A percentile compares a stretch with the other conserved stretches of the same genome.
phyloP scores from a whole-genome alignment of 2,329 filamentous ascomycete species.

The Leptographium lundbergii region DNA sequence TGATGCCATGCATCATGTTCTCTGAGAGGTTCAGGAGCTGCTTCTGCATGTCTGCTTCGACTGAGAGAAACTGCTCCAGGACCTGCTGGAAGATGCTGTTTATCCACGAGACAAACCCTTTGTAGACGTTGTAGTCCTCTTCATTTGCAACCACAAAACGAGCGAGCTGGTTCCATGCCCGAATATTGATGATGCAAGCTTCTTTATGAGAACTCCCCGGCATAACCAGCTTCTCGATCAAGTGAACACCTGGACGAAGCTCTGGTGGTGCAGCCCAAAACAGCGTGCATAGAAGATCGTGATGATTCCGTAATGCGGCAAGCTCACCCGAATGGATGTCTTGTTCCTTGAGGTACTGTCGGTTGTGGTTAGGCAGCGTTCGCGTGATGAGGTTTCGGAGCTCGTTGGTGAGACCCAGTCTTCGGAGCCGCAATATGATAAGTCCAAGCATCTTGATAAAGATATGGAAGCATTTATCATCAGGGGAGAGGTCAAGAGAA shows the following conservation, averaged over 20 bases:
- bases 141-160: conserved; percentile 41
- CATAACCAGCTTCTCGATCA: conserved; percentile 46
- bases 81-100: conserved; percentile 44
- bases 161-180: conserved; percentile 50
- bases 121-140: conserved; percentile 27
- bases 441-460: conserved; percentile 52
- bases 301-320: conserved; percentile 53
- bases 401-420: conserved; percentile 38
- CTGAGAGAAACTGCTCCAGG: conserved; percentile 43
- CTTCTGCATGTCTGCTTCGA: conserved; percentile 41
- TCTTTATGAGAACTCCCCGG: conserved; percentile 52
- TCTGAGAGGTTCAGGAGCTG: conserved; percentile 38
- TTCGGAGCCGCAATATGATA: conserved; percentile 38
- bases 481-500: conserved; percentile 34
- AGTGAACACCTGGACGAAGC: conserved; percentile 36
- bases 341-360: conserved; percentile 51
- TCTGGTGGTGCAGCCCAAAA: conserved; percentile 50
- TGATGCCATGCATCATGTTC: conserved; percentile 29
- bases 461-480: conserved; percentile 54
- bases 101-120: conserved; percentile 43
- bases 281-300: conserved; percentile 53
- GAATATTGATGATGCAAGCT: conserved; percentile 50
- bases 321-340: conserved; percentile 46
- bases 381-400: conserved; percentile 49
- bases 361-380: conserved; percentile 52